These are phyloP conservation scores for Furcasterigmium furcatum DNA, from an alignment of 2,329 filamentous ascomycete species.

Conservation along the genomic window DNA sequence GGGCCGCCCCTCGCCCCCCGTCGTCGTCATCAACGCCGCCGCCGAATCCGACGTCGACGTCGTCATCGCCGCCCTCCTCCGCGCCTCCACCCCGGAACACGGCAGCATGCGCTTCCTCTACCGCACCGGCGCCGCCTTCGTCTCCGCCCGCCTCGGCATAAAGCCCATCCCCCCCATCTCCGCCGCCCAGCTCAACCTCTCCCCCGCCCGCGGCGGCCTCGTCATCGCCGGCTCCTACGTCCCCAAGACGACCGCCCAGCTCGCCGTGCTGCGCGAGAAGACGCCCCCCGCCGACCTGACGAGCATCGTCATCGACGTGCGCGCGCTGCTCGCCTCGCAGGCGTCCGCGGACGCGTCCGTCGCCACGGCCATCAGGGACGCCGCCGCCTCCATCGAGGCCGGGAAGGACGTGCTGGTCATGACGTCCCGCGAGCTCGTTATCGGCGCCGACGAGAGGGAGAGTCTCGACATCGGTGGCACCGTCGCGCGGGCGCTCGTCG, in stretches of 20 bases:
- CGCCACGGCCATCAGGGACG: constrained; percentile 20
- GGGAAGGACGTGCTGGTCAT: constrained; percentile 54
- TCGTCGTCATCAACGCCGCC: constrained; percentile 50
- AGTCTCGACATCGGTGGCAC: constrained; percentile 50
- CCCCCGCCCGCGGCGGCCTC: constrained; percentile 35
- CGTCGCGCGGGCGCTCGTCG: constrained; percentile 48
- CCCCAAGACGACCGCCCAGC: constrained; percentile 53
- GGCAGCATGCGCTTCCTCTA: constrained; percentile 28
- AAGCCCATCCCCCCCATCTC: constrained; percentile 47
- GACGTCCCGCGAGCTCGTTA: constrained; percentile 51
- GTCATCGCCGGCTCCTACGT: constrained; percentile 56
- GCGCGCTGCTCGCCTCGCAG: constrained; percentile 37
- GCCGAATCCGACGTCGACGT: constrained; percentile 52
- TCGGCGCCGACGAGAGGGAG: constrained; percentile 41
- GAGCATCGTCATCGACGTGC: constrained; percentile 44
- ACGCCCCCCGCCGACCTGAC: constrained; percentile 33
- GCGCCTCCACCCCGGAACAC: constrained; percentile 16
- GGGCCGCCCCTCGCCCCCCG: constrained; percentile 13
- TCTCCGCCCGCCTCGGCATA: constrained; percentile 47
- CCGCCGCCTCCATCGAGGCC: constrained; percentile 32
- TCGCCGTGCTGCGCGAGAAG: constrained; percentile 35
- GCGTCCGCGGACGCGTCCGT: constrained; percentile 26
- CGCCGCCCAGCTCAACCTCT: constrained; percentile 34
- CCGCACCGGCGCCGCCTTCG: constrained; percentile 35
- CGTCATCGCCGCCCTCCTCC: constrained; percentile 43